Evolutionary conservation across 257 asterid species (phyloP).

Genomic region (Solanum microdontum): DNA sequence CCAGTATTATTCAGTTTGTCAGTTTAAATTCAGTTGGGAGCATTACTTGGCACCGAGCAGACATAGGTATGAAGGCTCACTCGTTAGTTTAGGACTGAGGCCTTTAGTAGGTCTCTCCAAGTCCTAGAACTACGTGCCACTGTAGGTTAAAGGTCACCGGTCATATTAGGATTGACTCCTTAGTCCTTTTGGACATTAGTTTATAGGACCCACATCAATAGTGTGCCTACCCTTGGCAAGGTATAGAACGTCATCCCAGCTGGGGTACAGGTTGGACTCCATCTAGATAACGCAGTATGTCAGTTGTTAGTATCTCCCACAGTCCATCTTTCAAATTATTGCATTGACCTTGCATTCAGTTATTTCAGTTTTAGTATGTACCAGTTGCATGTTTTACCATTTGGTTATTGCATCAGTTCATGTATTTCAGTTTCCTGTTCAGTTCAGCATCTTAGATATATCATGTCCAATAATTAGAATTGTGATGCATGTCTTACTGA

Average conservation of each 20-base stretch:
- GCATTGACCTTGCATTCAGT: neutral
- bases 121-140: neutral
- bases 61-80: neutral
- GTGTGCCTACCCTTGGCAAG: neutral
- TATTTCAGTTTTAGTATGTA: neutral
- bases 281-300: neutral
- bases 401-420: neutral
- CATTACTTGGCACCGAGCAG: neutral
- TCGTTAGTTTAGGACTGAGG: neutral
- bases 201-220: neutral
- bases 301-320: neutral
- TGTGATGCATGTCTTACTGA: neutral
- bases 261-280: neutral
- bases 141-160: neutral
- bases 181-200: neutral
- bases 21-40: neutral
- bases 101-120: neutral
- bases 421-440: too few species aligned
- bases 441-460: too few species aligned
- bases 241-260: neutral
- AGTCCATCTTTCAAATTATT: neutral
- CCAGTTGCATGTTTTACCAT: neutral
- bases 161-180: neutral
- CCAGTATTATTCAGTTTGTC: neutral
- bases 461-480: neutral